Evolutionary conservation across 2,329 filamentous ascomycete species (phyloP), one percentile per base, ranked within the genome.

Genomic region (Fusarium marasasianum): DNA sequence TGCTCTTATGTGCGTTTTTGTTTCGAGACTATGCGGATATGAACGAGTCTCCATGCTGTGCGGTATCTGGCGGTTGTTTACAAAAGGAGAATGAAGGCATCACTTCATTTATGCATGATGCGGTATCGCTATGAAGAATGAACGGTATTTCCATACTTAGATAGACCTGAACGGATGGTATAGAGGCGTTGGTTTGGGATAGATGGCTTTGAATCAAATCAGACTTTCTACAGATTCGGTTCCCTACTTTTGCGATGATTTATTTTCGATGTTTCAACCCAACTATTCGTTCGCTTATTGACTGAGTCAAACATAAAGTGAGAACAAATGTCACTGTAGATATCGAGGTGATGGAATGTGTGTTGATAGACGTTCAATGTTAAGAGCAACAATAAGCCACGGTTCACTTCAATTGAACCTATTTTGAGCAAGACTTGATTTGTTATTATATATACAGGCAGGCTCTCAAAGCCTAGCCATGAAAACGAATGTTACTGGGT

Each of bases 131-230:
- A 68, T 69, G 66, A 59, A 69, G 71, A 72, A 65, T 62, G 72
- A 64, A 47, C 50, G 47, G 45, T 54, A 66, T 40, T 66, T 66
- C 53, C 58, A 67, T 66, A 66, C 58, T 69, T 66, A 73, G 68
- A 76, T 69, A 74, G 68, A 74, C 65, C 47, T 67, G 70, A 74
- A 66, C 61, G 58, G 63, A 66, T 66, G 66, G 63, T 73, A 77
- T 77, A 77, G 75, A 77, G 75, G 75, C 75, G 75, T 77, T 77
- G 57, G 70, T 60, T 74, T 77, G 72, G 73, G 63, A 77, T 77
- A 77, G 75, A 77, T 56, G 71, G 66, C 62, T 72, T 77, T 68
- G 63, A 73, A 77, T 76, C 61, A 54, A 37, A 63, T 71, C 50
- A 62, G 68, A 66, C 54, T 74, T 73, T 71, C 56, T 65, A 65